Evolutionary conservation across 1,284 basidiomycete species (phyloP), one percentile per base, ranked within the genome.

Genomic region (Heliocybe sulcata): DNA sequence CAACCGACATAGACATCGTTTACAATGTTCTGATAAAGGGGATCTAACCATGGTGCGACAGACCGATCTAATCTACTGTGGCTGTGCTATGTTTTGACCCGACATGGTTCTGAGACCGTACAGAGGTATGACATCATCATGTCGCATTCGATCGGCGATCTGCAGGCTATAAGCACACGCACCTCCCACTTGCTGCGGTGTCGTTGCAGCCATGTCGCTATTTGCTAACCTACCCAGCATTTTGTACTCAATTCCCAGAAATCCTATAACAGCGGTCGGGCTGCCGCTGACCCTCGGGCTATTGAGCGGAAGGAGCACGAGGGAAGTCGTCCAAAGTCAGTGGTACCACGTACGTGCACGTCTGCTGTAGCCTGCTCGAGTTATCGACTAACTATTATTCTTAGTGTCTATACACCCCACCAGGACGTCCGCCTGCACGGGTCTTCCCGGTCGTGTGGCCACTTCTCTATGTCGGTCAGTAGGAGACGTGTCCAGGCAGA

Each of bases 401-500:
- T 4, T 31, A 49, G 4, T 35, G 16, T 53, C 61, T 82, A 27
- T 59, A 60, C 16, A 60, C 67, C 6, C 80, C 81, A 11, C 75
- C 80, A 9, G 74, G 71, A 4, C 65, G 69, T 35, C 80, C 80
- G 27, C 77, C 82, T 11, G 68, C 71, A 35, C 69, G 74, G 54
- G 76, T 75, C 1, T 85, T 85, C 61, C 80, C 81, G 2, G 76
- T 84, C 57, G 79, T 82, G 20, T 86, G 84, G 85, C 75, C 80
- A 0, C 57, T 73, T 0, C 67, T 87, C 2, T 83, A 82, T 59
- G 51, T 72, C 14, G 66, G 71, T 73, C 56, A 31, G 69, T 58
- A 23, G 25, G 16, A 22, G 19, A 20, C 22, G 20, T 22, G 23
- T 33, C 45, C 14, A 2, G 45, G 16, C 9, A 50, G 54, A 45